phyloP scores from a whole-genome alignment of 2,329 filamentous ascomycete genomes.

The Sordariomycetes sp. region DNA sequence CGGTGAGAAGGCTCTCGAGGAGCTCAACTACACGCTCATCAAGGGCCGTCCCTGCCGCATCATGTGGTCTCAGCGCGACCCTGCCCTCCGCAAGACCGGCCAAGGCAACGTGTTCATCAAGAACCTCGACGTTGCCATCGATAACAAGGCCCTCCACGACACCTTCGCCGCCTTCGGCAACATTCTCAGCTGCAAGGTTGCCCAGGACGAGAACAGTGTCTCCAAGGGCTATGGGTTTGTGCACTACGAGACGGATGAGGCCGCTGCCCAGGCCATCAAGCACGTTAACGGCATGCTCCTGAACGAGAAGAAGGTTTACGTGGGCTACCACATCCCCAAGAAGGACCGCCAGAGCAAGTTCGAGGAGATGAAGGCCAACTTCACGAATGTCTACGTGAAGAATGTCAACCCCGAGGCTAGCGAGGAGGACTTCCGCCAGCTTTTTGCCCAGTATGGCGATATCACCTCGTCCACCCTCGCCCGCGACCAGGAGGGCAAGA shows the following conservation, averaged over 20 bases:
- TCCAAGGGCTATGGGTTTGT: constrained; percentile 99
- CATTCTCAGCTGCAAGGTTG: constrained; percentile 99
- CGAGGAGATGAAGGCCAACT: constrained; percentile 99
- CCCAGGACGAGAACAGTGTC: constrained; percentile 90
- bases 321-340: constrained; percentile 98
- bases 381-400: constrained; percentile 99
- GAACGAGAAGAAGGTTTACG: constrained; percentile 99
- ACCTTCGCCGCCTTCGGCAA: constrained; percentile 98
- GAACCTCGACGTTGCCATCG: constrained; percentile 96
- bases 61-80: constrained; percentile 99
- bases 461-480: constrained; percentile 94
- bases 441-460: constrained; percentile 87
- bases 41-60: constrained; percentile 98
- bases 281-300: constrained; percentile 99
- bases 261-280: constrained; percentile 94
- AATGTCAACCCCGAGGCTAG: constrained; percentile 78
- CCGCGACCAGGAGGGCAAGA: constrained; percentile 82
- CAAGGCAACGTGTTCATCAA: constrained; percentile 99
- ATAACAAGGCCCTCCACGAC: constrained; percentile 99
- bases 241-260: constrained; percentile 98
- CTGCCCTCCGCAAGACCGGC: constrained; percentile 96
- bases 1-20: constrained; percentile 96
- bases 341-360: constrained; percentile 99
- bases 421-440: constrained; percentile 87
- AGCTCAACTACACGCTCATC: constrained; percentile 99